Evolutionary conservation across 768 basidiomycete genomes (phyloP).

Genomic region (Dioszegia aurantiaca): DNA sequence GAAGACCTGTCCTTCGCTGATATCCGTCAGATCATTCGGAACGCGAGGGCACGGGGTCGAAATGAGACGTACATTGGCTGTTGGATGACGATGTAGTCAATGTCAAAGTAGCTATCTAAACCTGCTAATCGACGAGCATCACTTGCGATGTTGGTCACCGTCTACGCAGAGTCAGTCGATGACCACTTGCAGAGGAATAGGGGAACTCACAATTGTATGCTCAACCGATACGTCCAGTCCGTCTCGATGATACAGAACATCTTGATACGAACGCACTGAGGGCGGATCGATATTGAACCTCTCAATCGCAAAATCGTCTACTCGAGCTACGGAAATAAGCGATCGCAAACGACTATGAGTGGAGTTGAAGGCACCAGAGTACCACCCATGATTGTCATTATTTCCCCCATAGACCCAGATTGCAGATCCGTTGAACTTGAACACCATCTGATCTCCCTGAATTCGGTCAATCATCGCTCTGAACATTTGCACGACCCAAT

Average conservation of each 20-base stretch:
- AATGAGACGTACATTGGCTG: slow-evolving; percentile 16
- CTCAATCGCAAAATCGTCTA: slow-evolving; percentile 16
- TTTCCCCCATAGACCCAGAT: slow-evolving; percentile 31
- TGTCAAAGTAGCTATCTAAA: slow-evolving; percentile 23
- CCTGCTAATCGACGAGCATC: slow-evolving; percentile 16
- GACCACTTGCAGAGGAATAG: neutral
- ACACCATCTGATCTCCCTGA: slow-evolving; percentile 28
- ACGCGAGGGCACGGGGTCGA: neutral
- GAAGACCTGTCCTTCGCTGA: slow-evolving; percentile 10
- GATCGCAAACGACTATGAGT: neutral
- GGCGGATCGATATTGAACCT: neutral
- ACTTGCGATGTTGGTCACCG: slow-evolving; percentile 1
- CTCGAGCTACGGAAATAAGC: slow-evolving; percentile 1
- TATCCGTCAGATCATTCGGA: neutral
- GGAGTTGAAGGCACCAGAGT: slow-evolving; percentile 6
- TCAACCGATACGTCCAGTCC: slow-evolving; percentile 19
- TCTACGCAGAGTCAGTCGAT: neutral
- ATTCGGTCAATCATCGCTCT: neutral
- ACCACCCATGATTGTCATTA: slow-evolving; percentile 30
- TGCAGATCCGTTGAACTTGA: slow-evolving; percentile 35
- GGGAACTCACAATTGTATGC: slow-evolving; percentile 24
- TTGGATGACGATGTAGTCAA: slow-evolving; percentile 33
- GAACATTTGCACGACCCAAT: neutral
- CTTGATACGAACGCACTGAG: slow-evolving; percentile 5
- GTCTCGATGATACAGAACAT: slow-evolving; percentile 9